These are phyloP conservation scores for Alternaria triticina DNA, from an alignment of 2,329 filamentous ascomycete species.

Conservation along the genomic window DNA sequence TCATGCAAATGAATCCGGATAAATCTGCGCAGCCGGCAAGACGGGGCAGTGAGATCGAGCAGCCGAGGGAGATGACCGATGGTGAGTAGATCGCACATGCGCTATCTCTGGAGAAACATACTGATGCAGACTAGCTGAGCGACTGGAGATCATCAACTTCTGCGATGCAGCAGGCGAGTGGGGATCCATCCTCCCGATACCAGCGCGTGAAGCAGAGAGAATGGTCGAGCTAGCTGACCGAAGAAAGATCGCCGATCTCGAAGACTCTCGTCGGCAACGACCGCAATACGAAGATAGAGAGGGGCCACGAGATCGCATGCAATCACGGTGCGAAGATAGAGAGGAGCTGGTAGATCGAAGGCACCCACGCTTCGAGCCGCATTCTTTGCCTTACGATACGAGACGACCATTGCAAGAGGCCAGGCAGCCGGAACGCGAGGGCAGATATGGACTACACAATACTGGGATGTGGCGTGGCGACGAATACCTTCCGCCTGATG, in stretches of 20 bases:
- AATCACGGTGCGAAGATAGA: not conserved
- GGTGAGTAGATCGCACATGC: conserved; percentile 11
- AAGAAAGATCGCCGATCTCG: conserved; percentile 23
- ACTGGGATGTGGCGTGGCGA: not conserved
- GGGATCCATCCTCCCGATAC: conserved; percentile 33
- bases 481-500: not conserved
- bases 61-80: conserved; percentile 17
- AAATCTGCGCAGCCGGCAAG: not conserved
- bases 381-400: not conserved
- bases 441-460: not conserved
- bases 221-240: conserved; percentile 27
- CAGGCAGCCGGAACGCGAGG: not conserved
- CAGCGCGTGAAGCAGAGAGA: conserved; percentile 19
- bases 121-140: not conserved
- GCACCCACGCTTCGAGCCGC: not conserved
- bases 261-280: not conserved
- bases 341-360: not conserved
- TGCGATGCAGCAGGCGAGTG: conserved; percentile 35
- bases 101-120: no score
- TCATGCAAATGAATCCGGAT: conserved; percentile 34
- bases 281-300: not conserved
- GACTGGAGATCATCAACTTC: conserved; percentile 29
- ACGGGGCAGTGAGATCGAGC: not conserved
- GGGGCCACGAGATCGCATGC: not conserved
- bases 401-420: not conserved